Evolutionary conservation across 768 basidiomycete species (phyloP).

Genomic region (Tulasnella sp.): DNA sequence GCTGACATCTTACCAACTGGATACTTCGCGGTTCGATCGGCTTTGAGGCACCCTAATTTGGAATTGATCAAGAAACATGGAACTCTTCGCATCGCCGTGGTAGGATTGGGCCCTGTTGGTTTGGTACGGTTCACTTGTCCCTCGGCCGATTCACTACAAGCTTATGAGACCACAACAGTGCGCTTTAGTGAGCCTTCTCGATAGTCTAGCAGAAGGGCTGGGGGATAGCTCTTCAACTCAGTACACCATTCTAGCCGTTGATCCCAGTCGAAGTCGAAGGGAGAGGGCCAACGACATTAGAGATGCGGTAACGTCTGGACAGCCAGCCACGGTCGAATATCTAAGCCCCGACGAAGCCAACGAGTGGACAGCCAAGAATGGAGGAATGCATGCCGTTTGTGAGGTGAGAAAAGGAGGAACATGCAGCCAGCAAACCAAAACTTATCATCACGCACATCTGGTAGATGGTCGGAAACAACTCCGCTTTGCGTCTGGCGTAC

Average conservation of each 20-base stretch:
- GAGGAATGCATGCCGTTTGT: conserved; percentile 60
- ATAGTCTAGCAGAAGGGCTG: not conserved
- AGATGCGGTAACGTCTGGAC: conserved; percentile 8
- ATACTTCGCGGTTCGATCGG: conserved; percentile 69
- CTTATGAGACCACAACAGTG: not conserved
- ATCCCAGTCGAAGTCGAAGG: conserved; percentile 55
- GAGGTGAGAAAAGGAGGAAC: conserved; percentile 48
- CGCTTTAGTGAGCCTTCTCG: conserved; percentile 6
- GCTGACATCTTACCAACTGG: conserved; percentile 80
- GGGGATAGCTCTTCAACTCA: conserved; percentile 37
- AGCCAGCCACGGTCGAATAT: conserved; percentile 6
- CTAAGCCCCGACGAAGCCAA: conserved; percentile 17
- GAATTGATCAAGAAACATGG: not conserved
- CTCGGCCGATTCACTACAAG: not conserved
- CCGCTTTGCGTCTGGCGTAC: conserved; percentile 61
- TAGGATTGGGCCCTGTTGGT: conserved; percentile 78
- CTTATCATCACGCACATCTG: not conserved
- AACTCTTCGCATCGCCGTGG: conserved; percentile 58
- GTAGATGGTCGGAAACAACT: conserved; percentile 67
- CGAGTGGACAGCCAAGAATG: not conserved
- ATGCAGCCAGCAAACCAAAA: not conserved
- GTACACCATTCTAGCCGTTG: conserved; percentile 56
- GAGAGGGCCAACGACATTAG: conserved; percentile 37
- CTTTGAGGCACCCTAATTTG: conserved; percentile 67
- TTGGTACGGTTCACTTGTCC: conserved; percentile 44